These are phyloP conservation scores for Cystobasidiaceae sp. DNA, from an alignment of 1,284 basidiomycete genomes.

Conservation along the genomic window DNA sequence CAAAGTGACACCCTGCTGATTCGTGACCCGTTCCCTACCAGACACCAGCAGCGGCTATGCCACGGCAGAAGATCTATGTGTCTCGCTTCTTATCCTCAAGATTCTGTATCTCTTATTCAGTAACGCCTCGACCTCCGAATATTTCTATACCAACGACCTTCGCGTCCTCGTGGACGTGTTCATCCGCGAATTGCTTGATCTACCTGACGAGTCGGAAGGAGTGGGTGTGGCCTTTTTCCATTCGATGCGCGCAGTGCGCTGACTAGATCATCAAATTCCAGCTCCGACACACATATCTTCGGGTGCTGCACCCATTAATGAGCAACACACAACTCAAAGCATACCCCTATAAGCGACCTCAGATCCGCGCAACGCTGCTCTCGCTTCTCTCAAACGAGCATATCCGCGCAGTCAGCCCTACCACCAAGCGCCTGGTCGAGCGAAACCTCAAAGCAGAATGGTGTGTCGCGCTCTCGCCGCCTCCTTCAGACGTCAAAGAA, in stretches of 20 bases:
- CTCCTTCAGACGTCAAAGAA: slow-evolving; percentile 1
- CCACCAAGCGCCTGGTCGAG: slow-evolving; percentile 85
- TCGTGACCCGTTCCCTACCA: not conserved
- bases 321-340: slow-evolving; percentile 85
- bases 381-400: slow-evolving; percentile 66
- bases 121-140: slow-evolving; percentile 85
- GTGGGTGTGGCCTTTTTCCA: slow-evolving; percentile 52
- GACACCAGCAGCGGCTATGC: slow-evolving; percentile 54
- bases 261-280: slow-evolving; percentile 45
- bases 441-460: slow-evolving; percentile 81
- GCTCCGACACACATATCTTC: slow-evolving; percentile 93
- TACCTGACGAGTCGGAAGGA: slow-evolving; percentile 89
- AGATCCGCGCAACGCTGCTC: slow-evolving; percentile 78
- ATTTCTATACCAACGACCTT: slow-evolving; percentile 97
- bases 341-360: slow-evolving; percentile 81
- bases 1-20: not conserved
- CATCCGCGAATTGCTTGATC: slow-evolving; percentile 78
- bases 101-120: slow-evolving; percentile 92
- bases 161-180: slow-evolving; percentile 95
- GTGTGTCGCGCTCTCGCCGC: slow-evolving; percentile 54
- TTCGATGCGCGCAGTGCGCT: not conserved
- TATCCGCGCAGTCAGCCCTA: slow-evolving; percentile 74
- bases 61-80: slow-evolving; percentile 82
- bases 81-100: slow-evolving; percentile 91
- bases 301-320: slow-evolving; percentile 89